phyloP scores from a whole-genome alignment of 2,329 filamentous ascomycete species.

The Diaporthe ilicicola region DNA sequence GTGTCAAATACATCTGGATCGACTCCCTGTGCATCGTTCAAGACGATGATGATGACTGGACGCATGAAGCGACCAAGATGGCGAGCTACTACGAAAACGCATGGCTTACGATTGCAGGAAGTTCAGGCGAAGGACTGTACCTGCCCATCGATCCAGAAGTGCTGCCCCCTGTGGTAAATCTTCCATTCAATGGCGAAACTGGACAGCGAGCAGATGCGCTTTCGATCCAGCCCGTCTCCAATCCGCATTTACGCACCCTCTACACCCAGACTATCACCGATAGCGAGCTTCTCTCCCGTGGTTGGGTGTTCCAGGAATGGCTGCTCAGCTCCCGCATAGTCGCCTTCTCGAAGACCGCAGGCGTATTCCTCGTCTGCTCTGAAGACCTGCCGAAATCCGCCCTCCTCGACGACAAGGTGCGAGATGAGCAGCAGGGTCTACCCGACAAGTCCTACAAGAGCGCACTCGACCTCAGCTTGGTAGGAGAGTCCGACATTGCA shows the following conservation, averaged over 20 bases:
- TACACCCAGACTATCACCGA: neutral
- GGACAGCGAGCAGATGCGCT: too few relatives aligned
- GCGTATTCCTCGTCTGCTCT: too few relatives aligned
- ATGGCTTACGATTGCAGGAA: neutral
- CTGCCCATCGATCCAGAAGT: neutral
- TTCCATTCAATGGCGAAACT: too few relatives aligned
- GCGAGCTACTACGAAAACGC: neutral
- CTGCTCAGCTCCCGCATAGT: neutral
- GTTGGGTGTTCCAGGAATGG: constrained; percentile 14
- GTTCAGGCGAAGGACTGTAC: neutral
- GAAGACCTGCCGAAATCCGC: too few relatives aligned
- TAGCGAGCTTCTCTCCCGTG: neutral
- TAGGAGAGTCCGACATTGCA: too few relatives aligned
- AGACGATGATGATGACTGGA: constrained; percentile 11
- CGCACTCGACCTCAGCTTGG: too few relatives aligned
- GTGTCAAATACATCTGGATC: constrained; percentile 13
- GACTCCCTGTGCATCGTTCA: constrained; percentile 28
- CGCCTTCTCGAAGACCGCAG: too few relatives aligned
- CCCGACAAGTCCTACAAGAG: too few relatives aligned
- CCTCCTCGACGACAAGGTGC: too few relatives aligned
- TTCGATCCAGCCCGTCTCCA: neutral
- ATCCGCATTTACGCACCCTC: too few relatives aligned
- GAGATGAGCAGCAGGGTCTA: too few relatives aligned
- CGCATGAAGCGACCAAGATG: constrained; percentile 5
- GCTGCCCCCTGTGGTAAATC: too few relatives aligned